Conservation (phyloP, 148 eudicot genomes). For the Rhododendron ferrugineum region DNA sequence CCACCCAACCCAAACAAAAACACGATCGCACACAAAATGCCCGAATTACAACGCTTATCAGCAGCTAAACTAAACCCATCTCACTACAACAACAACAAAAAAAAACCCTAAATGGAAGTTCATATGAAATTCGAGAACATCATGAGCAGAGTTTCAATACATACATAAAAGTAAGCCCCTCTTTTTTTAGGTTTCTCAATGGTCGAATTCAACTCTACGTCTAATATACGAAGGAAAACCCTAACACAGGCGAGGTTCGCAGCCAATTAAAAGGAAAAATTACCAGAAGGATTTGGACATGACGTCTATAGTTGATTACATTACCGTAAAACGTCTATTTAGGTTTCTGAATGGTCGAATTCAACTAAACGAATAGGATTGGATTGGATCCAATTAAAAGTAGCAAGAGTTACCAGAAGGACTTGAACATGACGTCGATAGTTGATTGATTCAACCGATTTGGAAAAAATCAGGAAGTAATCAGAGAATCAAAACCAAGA, state of each 20-base stretch:
- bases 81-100: neutral
- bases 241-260: neutral
- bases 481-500: neutral
- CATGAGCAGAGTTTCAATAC: neutral
- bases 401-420: conserved; percentile 7
- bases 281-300: conserved; percentile 1
- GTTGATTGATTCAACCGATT: neutral
- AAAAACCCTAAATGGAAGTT: neutral
- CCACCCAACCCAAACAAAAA: neutral
- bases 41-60: neutral
- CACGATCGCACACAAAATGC: neutral
- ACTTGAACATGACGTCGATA: conserved; percentile 15
- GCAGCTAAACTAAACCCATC: neutral
- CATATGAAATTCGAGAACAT: neutral
- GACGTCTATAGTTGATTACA: neutral
- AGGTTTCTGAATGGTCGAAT: neutral
- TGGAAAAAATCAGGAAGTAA: neutral
- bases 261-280: neutral
- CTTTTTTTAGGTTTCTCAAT: neutral
- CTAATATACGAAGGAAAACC: neutral
- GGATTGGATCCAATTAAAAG: neutral
- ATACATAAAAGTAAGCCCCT: neutral
- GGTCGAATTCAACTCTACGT: neutral
- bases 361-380: neutral
- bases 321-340: neutral